These are phyloP conservation scores for Cladosporium sp. DNA, from an alignment of 2,329 filamentous ascomycete genomes.

Conservation along the genomic window DNA sequence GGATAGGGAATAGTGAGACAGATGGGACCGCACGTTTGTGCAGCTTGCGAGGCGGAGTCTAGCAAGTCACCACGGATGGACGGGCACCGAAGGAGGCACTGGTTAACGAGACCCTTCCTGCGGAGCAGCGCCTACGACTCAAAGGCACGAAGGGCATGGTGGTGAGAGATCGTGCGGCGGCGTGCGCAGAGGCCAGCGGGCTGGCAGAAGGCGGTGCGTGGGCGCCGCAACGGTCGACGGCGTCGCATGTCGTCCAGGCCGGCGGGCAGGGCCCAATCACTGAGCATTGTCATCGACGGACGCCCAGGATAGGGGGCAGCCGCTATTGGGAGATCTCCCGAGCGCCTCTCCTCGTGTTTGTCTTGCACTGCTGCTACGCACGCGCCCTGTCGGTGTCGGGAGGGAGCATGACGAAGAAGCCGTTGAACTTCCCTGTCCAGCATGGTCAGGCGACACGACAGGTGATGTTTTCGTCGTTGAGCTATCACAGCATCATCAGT, in stretches of 20 bases:
- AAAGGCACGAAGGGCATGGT: not conserved
- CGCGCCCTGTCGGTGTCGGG: not conserved
- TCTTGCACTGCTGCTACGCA: not conserved
- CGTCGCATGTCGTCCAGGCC: slow-evolving; percentile 1
- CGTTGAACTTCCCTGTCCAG: not conserved
- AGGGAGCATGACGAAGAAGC: not conserved
- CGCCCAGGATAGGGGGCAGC: slow-evolving; percentile 6
- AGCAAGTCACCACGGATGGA: not conserved
- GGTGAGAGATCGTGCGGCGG: not conserved
- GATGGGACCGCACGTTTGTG: slow-evolving; percentile 8
- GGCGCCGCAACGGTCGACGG: slow-evolving; percentile 15
- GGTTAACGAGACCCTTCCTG: not conserved
- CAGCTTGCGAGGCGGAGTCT: slow-evolving; percentile 9
- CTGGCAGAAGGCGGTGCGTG: slow-evolving; percentile 9
- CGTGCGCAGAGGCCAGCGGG: not conserved
- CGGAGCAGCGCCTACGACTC: slow-evolving; percentile 9
- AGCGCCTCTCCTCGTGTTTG: slow-evolving; percentile 13
- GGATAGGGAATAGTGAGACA: slow-evolving; percentile 12
- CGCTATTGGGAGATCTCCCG: slow-evolving; percentile 15
- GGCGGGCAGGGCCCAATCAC: not conserved
- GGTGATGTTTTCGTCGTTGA: not conserved
- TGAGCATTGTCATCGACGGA: not conserved
- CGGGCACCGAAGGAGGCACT: not conserved
- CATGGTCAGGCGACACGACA: not conserved
- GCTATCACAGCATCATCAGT: not conserved